Percentiles rank a stretch among this genome's conserved stretches.
Conservation (phyloP, 768 basidiomycete genomes). For the Leucosporidium yakuticum region DNA sequence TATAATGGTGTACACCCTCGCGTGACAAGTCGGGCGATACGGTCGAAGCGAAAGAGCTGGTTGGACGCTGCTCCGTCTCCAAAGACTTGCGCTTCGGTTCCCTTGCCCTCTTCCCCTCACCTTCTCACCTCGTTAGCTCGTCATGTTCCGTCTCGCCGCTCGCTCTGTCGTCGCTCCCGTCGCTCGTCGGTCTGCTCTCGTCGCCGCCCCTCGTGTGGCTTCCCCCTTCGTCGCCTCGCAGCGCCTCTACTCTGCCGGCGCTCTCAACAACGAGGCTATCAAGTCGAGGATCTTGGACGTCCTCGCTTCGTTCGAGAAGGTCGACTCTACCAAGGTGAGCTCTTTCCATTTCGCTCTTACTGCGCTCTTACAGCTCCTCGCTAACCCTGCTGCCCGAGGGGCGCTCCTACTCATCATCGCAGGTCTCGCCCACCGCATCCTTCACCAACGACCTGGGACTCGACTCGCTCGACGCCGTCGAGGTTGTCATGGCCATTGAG, state of each 20-base stretch:
- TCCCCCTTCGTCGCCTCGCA: not conserved
- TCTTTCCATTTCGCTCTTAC: no score
- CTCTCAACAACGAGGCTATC: slow-evolving; percentile 63
- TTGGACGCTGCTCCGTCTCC: not conserved
- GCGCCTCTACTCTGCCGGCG: slow-evolving; percentile 29
- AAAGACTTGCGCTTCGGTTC: not conserved
- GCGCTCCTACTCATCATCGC: slow-evolving; percentile 3
- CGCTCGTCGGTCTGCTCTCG: not conserved
- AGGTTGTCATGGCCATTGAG: slow-evolving; percentile 98
- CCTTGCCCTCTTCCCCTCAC: not conserved
- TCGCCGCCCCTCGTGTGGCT: not conserved
- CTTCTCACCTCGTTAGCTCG: not conserved
- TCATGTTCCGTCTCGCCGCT: slow-evolving; percentile 29
- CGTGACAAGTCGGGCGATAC: not conserved
- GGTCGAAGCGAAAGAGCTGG: not conserved
- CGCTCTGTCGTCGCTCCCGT: slow-evolving; percentile 23
- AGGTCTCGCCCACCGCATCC: slow-evolving; percentile 63
- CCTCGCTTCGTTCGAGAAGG: slow-evolving; percentile 83
- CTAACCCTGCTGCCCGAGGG: not conserved
- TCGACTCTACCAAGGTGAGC: slow-evolving; percentile 66
- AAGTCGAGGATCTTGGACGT: slow-evolving; percentile 71
- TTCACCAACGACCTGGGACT: slow-evolving; percentile 81
- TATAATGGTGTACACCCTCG: not conserved
- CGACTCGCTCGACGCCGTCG: slow-evolving; percentile 93
- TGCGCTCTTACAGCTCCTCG: not conserved